These are phyloP conservation scores for Helminthosporium solani DNA, from an alignment of 2,329 filamentous ascomycete genomes.

Conservation along the genomic window DNA sequence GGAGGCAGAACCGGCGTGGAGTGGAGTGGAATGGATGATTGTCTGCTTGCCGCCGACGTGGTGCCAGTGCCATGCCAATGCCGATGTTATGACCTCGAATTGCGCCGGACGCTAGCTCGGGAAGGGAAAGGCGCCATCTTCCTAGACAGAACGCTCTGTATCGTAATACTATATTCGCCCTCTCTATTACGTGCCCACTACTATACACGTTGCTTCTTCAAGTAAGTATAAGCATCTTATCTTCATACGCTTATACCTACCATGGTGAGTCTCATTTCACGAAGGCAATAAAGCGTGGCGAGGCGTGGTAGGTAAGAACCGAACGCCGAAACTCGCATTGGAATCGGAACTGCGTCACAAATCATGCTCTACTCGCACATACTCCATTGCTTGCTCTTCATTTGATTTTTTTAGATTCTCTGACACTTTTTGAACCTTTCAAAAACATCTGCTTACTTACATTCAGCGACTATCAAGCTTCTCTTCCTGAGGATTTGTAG, in stretches of 20 bases:
- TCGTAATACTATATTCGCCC: too few species aligned
- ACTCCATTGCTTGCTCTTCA: background rate
- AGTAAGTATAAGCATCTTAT: background rate
- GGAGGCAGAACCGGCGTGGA: too few species aligned
- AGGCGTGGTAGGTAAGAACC: background rate
- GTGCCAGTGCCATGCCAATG: too few species aligned
- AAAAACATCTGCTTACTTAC: background rate
- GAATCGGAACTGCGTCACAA: slow-evolving; percentile 5
- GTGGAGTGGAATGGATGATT: background rate
- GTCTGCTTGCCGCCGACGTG: slow-evolving; percentile 4
- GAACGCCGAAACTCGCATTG: slow-evolving; percentile 7
- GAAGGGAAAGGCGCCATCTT: background rate
- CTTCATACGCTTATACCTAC: background rate
- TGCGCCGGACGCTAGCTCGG: background rate
- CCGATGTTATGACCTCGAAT: background rate
- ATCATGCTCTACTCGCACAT: too few species aligned
- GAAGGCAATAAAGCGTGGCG: background rate
- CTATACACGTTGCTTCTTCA: background rate
- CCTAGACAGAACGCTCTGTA: background rate
- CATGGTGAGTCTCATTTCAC: too few species aligned
- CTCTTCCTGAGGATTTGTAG: background rate
- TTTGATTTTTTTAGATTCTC: background rate
- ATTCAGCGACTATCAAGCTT: background rate
- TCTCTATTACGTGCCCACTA: background rate
- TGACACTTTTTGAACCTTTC: background rate